These are phyloP conservation scores for Raffaelea deltoideospora DNA, from an alignment of 2,329 filamentous ascomycete genomes.

Conservation along the genomic window DNA sequence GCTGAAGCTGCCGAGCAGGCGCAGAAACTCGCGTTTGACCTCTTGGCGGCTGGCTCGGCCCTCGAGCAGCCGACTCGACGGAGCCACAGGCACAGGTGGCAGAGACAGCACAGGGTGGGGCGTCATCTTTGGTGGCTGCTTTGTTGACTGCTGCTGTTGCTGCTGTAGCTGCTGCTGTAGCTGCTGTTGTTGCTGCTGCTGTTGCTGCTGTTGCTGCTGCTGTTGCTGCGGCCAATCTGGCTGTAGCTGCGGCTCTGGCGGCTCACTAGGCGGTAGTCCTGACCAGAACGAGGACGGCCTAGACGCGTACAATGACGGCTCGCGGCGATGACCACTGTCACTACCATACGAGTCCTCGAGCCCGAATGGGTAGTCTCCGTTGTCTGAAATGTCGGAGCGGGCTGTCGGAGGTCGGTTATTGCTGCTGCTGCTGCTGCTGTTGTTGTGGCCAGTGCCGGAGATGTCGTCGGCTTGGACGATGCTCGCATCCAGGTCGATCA, in stretches of 20 bases:
- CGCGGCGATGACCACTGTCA: no score
- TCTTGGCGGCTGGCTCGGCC: conserved; percentile 15
- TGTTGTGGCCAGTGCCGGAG: conserved; percentile 32
- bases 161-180: background rate
- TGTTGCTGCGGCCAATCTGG: background rate
- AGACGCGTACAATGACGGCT: no score
- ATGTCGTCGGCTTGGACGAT: conserved; percentile 37
- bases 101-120: background rate
- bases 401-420: no score
- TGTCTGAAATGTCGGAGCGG: no score
- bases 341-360: no score
- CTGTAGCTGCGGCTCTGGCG: background rate
- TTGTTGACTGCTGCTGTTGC: background rate
- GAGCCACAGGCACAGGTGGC: conserved; percentile 11
- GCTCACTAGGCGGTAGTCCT: no score
- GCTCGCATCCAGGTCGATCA: conserved; percentile 20
- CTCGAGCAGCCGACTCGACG: conserved; percentile 31
- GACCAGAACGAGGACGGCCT: no score
- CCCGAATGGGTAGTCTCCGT: no score
- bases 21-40: conserved; percentile 17
- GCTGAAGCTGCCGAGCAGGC: conserved; percentile 17
- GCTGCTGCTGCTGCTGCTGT: conserved; percentile 8
- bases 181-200: background rate
- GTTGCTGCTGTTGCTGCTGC: background rate
- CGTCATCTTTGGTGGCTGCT: no score